Conservation (phyloP, 1,139 yeast genomes). For the Scheffersomyces illinoinensis region DNA sequence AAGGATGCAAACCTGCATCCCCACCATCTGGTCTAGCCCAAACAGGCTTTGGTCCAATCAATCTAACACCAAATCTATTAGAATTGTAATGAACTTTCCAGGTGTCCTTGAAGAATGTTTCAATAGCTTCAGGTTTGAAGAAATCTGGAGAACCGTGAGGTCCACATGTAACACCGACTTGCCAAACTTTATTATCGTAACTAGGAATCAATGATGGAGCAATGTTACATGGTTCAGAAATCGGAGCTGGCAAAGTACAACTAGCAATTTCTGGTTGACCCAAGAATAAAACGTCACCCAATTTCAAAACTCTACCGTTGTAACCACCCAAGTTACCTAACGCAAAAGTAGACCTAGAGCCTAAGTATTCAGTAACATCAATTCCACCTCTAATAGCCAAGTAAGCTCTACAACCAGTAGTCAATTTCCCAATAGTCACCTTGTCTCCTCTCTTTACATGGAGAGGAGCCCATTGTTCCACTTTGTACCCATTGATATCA, state of each 20-base stretch:
- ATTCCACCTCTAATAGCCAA: constrained; percentile 90
- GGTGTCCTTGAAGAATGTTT: constrained; percentile 68
- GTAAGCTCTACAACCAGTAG: constrained; percentile 85
- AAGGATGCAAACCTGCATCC: constrained; percentile 96
- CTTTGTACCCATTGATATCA: constrained; percentile 60
- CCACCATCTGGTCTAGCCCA: constrained; percentile 99
- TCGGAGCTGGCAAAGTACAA: constrained; percentile 72
- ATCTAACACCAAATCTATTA: constrained; percentile 91
- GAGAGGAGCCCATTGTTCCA: constrained; percentile 67
- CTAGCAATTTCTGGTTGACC: constrained; percentile 74
- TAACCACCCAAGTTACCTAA: constrained; percentile 92
- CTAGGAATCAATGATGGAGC: constrained; percentile 63
- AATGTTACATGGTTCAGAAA: constrained; percentile 57
- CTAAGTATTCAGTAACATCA: constrained; percentile 90
- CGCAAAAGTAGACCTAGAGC: constrained; percentile 96
- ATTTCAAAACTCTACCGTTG: constrained; percentile 86
- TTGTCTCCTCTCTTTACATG: constrained; percentile 70
- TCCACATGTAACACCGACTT: constrained; percentile 91
- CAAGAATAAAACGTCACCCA: constrained; percentile 87
- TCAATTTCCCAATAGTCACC: constrained; percentile 76
- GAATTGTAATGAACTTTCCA: constrained; percentile 98
- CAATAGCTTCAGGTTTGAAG: constrained; percentile 73
- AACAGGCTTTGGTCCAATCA: constrained; percentile 92
- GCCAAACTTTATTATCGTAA: constrained; percentile 64
- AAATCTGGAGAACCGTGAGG: constrained; percentile 98